Base-by-base conservation (phyloP, 2,329 filamentous ascomycete species). In the Xylaria sp. region DNA sequence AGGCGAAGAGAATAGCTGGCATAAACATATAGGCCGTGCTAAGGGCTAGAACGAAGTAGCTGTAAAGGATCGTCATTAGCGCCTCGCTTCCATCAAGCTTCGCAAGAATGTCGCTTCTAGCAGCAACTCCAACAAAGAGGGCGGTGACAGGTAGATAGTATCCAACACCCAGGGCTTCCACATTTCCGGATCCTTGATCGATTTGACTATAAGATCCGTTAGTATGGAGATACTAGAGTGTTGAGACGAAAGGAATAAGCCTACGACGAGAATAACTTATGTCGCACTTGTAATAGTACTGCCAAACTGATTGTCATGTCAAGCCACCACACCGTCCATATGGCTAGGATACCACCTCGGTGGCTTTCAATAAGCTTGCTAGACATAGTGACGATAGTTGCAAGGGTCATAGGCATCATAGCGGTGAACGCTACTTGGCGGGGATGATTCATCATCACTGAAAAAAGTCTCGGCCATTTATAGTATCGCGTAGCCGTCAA, bases 361-460 rank as follows among this genome's bases (percentile, higher is more conserved):
- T 22, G 4, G 11, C 10, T 6, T 10, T 3, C 49, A 13, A 27
- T 22, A 9, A 44, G 3, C 20, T 31, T 56, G 10, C 5, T 20
- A 2, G 6, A 15, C 25, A 42, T 31, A 22, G 3, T 50, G 44
- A 50, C 25, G 11, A 63, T 38, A 5, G 44, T 38, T 13, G 29
- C 31, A 38, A 63, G 42, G 25, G 42, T 36, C n/a, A 56, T 56
- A 6, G 60, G 60, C 29, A 57, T 17, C 44, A 50, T 39, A 10
- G 22, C 42, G 4, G 36, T 10, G 7, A 22, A 15, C 13, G 5
- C 20, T 29, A 10, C 33, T 44, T 56, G 44, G 7, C 44, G 9
- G 11, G 22, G 42, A 50, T 63, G 17, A 9, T 20, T 49, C 17
- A 50, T 25, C 22, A 20, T 25, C 11, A 38, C 2, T 9, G 5